Evolutionary conservation across 106 monocot species (phyloP).

Genomic region (Phalaenopsis equestris): DNA sequence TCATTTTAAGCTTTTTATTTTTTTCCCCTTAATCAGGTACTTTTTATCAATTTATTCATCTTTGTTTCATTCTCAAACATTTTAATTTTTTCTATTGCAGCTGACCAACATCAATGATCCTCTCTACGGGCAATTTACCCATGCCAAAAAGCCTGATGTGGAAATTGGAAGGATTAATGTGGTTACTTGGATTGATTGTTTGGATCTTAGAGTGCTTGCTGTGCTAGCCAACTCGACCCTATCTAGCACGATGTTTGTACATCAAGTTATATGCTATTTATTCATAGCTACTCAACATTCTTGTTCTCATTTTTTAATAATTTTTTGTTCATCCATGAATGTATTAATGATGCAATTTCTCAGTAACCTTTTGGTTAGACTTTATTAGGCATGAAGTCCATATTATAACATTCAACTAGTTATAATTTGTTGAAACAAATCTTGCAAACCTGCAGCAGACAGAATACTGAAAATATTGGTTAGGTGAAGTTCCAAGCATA

Average conservation of each 20-base stretch:
- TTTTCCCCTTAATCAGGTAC: neutral
- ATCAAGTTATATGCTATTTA: neutral
- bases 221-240: conserved; percentile 77
- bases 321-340: neutral
- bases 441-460: no score
- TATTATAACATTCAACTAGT: no score
- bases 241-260: conserved; percentile 48
- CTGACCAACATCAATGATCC: conserved; percentile 5
- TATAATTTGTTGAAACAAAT: no score
- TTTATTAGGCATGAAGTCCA: neutral
- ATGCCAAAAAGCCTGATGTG: neutral
- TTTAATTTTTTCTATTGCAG: conserved; percentile 10
- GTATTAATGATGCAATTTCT: neutral
- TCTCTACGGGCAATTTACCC: neutral
- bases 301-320: neutral
- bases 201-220: conserved; percentile 58
- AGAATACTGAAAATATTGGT: no score
- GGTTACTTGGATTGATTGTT: conserved; percentile 52
- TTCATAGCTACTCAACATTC: neutral
- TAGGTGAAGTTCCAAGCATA: no score
- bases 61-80: neutral
- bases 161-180: conserved; percentile 32
- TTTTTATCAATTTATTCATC: neutral
- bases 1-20: neutral
- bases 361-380: neutral